These are phyloP conservation scores for Garcileccinum viscosum DNA, from an alignment of 1,284 basidiomycete species.

Conservation along the genomic window DNA sequence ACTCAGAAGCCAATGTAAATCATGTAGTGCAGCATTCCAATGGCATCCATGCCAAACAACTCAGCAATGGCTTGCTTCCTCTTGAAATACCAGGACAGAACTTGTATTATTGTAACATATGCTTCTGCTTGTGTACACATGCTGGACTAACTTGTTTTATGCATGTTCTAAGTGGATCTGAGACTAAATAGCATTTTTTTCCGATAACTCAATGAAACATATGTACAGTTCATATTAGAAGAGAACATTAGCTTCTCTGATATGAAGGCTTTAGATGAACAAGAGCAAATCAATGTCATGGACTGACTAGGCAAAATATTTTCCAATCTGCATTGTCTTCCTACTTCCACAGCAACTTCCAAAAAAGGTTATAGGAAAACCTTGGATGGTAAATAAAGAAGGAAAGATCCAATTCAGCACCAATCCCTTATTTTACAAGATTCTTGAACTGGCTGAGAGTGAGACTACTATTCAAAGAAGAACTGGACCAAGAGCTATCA, in stretches of 20 bases:
- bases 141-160: too few species aligned
- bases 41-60: too few species aligned
- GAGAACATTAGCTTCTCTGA: slow-evolving; percentile 21
- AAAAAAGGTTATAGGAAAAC: neutral
- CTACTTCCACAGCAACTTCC: neutral
- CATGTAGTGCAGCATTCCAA: too few species aligned
- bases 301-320: neutral
- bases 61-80: too few species aligned
- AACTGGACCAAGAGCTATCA: neutral
- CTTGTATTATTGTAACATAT: too few species aligned
- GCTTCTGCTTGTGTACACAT: too few species aligned
- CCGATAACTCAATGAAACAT: neutral
- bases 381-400: neutral
- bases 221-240: slow-evolving; percentile 4
- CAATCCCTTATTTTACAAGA: slow-evolving; percentile 1
- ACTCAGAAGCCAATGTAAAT: neutral
- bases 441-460: neutral
- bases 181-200: neutral
- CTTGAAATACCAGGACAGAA: too few species aligned
- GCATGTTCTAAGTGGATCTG: neutral
- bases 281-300: neutral
- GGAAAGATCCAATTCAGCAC: neutral
- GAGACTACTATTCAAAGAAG: neutral
- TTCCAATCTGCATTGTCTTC: neutral
- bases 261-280: too few species aligned